Evolutionary conservation across 805 yeast species (phyloP), one percentile per base, ranked within the genome.

Genomic region (Yamadazyma takamatsuzukensis): DNA sequence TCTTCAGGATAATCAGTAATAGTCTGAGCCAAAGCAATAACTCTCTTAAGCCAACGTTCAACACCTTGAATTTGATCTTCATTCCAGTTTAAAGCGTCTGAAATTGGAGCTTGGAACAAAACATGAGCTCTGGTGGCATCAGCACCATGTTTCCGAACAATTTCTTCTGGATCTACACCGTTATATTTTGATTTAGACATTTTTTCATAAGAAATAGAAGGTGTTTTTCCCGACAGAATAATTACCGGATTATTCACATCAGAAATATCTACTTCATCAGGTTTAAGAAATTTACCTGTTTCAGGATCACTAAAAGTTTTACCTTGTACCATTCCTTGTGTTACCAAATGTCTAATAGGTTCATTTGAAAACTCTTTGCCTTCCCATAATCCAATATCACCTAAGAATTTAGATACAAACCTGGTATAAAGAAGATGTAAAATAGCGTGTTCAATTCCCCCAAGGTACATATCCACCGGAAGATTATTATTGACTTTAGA

Each of bases 311-410:
- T 64, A 45, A 54, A 84, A 0, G 98, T 93, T 49, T 76, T 78
- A 3, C 97, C 97, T 40, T 90, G 96, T 3, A 93, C 98, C 98
- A 93, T 93, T 12, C 98, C 98, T 56, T 90, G 97, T 2, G 97
- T 89, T 2, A 90, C 80, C 21, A 93, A 66, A 39, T 73, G 74
- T 36, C 64, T 72, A 50, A 93, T 78, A 2, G 98, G 98, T 51
- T 93, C 98, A 15, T 85, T 87, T 3, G 61, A 60, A 29, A 64
- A 44, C 2, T 55, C 53, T 2, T 66, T 54, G 5, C 87, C 87
- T 33, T 72, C 65, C 89, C 95, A 87, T 41, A 71, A 49, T 2
- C 87, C 88, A 21, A 70, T 68, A 15, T 76, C 71, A 10, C 75
- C 72, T 21, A 90, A 54, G 46, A 90, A 87, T 51, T 90, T 90